Evolutionary conservation across 441 rosid genomes (phyloP).

Genomic region (Adansonia gregorii): DNA sequence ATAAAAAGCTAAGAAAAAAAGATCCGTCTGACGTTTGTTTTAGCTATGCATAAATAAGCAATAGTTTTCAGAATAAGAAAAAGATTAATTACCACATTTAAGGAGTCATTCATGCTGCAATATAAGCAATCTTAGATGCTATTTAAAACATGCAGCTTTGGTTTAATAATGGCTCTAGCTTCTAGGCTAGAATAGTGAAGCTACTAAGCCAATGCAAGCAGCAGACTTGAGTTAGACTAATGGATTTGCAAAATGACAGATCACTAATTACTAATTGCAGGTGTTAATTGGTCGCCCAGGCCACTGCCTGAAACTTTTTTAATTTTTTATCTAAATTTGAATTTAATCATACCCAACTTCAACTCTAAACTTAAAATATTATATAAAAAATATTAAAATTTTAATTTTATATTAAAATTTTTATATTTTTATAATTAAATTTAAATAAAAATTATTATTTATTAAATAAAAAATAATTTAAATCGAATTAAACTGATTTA

Average conservation of each 20-base stretch:
- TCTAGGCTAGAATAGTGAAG: not conserved
- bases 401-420: too few relatives aligned
- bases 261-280: not conserved
- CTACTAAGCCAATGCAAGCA: not conserved
- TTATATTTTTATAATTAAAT: too few relatives aligned
- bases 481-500: too few relatives aligned
- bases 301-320: too few relatives aligned
- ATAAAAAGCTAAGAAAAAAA: not conserved
- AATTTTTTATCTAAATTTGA: too few relatives aligned
- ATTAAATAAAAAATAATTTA: too few relatives aligned
- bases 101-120: not conserved
- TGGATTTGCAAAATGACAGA: not conserved
- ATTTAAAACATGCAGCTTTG: not conserved
- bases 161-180: not conserved
- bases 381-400: too few relatives aligned
- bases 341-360: too few relatives aligned
- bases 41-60: not conserved
- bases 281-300: too few relatives aligned
- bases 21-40: too few relatives aligned
- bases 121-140: not conserved
- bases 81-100: not conserved
- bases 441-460: too few relatives aligned
- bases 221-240: not conserved
- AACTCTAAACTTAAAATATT: too few relatives aligned
- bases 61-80: not conserved